Conservation (phyloP, 2,329 filamentous ascomycete species). For the Diaporthe humulicola region DNA sequence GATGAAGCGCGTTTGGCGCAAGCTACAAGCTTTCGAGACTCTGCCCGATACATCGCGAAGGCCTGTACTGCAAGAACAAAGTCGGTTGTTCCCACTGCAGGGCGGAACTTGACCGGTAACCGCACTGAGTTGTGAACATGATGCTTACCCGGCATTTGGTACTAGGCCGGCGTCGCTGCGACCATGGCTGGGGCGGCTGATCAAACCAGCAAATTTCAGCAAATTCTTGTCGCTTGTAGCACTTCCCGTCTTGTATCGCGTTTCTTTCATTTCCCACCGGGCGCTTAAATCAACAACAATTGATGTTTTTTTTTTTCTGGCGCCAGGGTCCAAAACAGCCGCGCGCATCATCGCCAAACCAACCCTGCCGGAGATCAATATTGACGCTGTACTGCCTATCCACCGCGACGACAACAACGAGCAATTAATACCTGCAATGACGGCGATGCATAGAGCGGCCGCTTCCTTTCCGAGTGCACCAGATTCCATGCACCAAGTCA, state of each 20-base stretch:
- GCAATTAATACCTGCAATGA: neutral
- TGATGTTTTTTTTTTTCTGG: neutral
- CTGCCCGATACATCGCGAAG: neutral
- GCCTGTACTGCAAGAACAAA: neutral
- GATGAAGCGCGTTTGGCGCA: conserved; percentile 32
- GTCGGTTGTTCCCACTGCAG: neutral
- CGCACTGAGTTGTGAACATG: neutral
- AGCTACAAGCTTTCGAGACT: neutral
- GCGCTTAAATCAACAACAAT: conserved; percentile 33
- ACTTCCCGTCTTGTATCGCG: neutral
- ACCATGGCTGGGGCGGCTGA: conserved; percentile 32
- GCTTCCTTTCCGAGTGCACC: conserved; percentile 1
- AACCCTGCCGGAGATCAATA: neutral
- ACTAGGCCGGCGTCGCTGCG: conserved; percentile 17
- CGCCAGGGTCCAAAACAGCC: conserved; percentile 27
- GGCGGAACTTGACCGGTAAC: conserved; percentile 18
- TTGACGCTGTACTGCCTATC: neutral
- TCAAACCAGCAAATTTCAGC: conserved; percentile 22
- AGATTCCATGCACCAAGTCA: neutral
- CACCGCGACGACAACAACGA: neutral
- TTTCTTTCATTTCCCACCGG: conserved; percentile 5
- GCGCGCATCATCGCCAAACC: conserved; percentile 25
- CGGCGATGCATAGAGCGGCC: neutral
- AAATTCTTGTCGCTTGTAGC: conserved; percentile 16
- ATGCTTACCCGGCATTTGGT: neutral